A percentile compares a stretch with the other conserved stretches of the same genome.
These are phyloP conservation scores for Cladorrhinum sp. DNA, from an alignment of 2,329 filamentous ascomycete genomes.

Conservation along the genomic window DNA sequence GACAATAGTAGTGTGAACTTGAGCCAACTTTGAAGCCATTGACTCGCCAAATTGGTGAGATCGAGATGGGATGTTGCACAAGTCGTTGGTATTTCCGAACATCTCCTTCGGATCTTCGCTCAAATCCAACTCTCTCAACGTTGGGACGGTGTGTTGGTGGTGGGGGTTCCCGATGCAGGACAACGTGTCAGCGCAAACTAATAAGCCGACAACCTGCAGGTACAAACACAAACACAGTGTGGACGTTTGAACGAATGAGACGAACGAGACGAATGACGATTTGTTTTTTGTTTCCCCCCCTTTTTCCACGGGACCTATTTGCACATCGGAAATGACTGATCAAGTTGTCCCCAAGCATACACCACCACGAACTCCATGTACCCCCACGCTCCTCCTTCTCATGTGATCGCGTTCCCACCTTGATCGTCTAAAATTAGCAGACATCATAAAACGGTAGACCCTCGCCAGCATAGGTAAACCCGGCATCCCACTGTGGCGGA, in stretches of 20 bases:
- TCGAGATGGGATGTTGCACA: neutral
- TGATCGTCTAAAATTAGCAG: neutral
- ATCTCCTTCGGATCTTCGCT: neutral
- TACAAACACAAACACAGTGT: neutral
- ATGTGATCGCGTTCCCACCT: neutral
- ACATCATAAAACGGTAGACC: conserved; percentile 25
- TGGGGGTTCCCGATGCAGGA: neutral
- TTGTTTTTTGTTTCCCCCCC: neutral
- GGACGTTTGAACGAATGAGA: too few species aligned
- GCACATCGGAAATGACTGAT: neutral
- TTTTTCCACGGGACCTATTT: neutral
- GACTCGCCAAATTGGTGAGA: neutral
- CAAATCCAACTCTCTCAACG: neutral
- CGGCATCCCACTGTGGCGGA: conserved; percentile 36
- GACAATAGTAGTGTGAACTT: too few species aligned
- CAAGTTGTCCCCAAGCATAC: neutral
- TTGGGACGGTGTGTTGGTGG: neutral
- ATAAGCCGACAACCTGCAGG: neutral
- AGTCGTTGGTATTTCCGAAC: neutral
- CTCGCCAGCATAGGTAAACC: conserved; percentile 31
- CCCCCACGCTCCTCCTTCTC: neutral
- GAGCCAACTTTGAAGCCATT: neutral
- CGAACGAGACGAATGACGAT: neutral
- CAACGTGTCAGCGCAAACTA: neutral
- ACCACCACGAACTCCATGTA: neutral